phyloP scores from a whole-genome alignment of 768 basidiomycete species.

The Tylopilus plumbeoviolaceoides region DNA sequence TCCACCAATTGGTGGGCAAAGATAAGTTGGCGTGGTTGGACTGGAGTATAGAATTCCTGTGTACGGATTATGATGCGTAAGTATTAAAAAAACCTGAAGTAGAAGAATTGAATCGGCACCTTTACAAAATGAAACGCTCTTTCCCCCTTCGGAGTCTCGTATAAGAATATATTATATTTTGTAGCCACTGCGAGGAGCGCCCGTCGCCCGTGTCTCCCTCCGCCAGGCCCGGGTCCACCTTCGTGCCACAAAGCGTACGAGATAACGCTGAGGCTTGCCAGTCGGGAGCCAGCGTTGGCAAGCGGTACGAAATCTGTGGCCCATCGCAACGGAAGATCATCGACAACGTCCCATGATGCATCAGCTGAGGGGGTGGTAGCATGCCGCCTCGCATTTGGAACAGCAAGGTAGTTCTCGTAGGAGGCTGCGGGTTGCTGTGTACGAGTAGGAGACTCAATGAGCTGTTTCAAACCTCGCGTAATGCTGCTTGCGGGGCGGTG shows the following conservation, averaged over 20 bases:
- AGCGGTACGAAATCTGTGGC: slow-evolving; percentile 83
- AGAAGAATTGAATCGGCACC: slow-evolving; percentile 29
- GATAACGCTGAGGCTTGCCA: slow-evolving; percentile 53
- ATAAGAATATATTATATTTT: slow-evolving; percentile 67
- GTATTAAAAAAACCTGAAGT: not conserved
- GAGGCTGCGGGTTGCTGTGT: slow-evolving; percentile 24
- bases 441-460: slow-evolving; percentile 39
- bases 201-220: slow-evolving; percentile 41
- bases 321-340: slow-evolving; percentile 74
- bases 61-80: not conserved
- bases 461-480: slow-evolving; percentile 58
- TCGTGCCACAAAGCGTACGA: slow-evolving; percentile 70
- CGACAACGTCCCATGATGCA: slow-evolving; percentile 69
- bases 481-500: slow-evolving; percentile 56
- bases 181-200: slow-evolving; percentile 71
- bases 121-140: slow-evolving; percentile 80
- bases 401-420: slow-evolving; percentile 29
- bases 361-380: slow-evolving; percentile 38
- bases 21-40: slow-evolving; percentile 57
- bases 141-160: slow-evolving; percentile 80
- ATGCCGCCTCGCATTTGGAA: slow-evolving; percentile 24
- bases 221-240: slow-evolving; percentile 43
- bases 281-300: slow-evolving; percentile 61
- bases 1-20: slow-evolving; percentile 74
- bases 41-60: slow-evolving; percentile 82